Percentiles rank a stretch among this genome's conserved stretches.
These are phyloP conservation scores for Paraphaeosphaeria sporulosa DNA, from an alignment of 2,329 filamentous ascomycete genomes.

Conservation along the genomic window DNA sequence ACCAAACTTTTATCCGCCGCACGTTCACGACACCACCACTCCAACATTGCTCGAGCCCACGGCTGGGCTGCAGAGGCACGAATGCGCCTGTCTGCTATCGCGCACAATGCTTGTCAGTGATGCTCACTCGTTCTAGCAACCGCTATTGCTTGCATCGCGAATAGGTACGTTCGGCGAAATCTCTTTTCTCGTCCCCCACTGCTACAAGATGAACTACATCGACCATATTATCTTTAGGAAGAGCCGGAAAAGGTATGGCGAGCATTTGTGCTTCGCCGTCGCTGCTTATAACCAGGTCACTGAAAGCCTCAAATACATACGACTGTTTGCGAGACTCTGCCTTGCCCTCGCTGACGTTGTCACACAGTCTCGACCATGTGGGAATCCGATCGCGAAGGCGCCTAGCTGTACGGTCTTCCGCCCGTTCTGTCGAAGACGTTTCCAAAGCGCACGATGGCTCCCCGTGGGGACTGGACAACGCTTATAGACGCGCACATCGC, in stretches of 20 bases:
- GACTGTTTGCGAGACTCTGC: not conserved
- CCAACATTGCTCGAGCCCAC: not conserved
- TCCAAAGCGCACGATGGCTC: not conserved
- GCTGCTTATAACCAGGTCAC: conserved; percentile 59
- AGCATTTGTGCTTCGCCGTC: conserved; percentile 58
- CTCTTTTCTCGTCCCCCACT: not conserved
- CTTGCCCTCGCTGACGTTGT: not conserved
- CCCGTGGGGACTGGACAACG: too few relatives aligned
- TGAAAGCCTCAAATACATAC: conserved; percentile 40
- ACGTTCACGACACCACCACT: not conserved
- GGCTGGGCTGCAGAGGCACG: not conserved
- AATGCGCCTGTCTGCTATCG: not conserved
- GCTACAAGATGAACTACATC: conserved; percentile 43
- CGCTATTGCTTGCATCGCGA: not conserved
- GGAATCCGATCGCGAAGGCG: not conserved
- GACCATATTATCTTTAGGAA: conserved; percentile 55
- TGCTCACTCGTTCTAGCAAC: not conserved
- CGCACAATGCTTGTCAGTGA: not conserved
- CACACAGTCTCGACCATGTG: not conserved
- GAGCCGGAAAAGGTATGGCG: conserved; percentile 62
- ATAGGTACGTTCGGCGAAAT: conserved; percentile 1
- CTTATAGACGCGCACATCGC: too few relatives aligned
- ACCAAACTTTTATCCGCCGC: conserved; percentile 10
- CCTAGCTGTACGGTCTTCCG: not conserved
- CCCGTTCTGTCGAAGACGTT: not conserved